These are phyloP conservation scores for Neofusicoccum cordaticola DNA, from an alignment of 2,329 filamentous ascomycete genomes.

Conservation along the genomic window DNA sequence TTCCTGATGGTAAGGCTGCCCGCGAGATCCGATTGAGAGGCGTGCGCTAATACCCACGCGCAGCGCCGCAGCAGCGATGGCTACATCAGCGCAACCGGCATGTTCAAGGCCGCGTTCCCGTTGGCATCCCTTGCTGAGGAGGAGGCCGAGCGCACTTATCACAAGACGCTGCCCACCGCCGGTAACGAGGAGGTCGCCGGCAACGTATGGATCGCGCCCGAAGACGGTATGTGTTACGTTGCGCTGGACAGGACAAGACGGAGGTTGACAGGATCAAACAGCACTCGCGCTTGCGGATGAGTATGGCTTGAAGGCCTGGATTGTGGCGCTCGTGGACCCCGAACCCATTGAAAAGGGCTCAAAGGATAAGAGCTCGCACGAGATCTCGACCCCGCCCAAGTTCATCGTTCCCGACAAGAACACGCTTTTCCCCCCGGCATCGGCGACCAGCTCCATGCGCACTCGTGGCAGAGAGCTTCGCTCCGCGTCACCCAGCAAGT, in stretches of 20 bases:
- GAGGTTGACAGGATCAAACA: slow-evolving; percentile 33
- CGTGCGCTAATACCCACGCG: background rate
- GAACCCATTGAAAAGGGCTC: slow-evolving; percentile 68
- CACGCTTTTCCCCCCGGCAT: slow-evolving; percentile 31
- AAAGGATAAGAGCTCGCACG: slow-evolving; percentile 65
- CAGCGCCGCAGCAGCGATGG: slow-evolving; percentile 79
- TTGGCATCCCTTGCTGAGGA: slow-evolving; percentile 72
- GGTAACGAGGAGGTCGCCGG: slow-evolving; percentile 91
- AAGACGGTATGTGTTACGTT: slow-evolving; percentile 52
- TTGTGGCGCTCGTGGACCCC: slow-evolving; percentile 88
- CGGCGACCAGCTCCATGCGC: slow-evolving; percentile 20
- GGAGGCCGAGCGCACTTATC: slow-evolving; percentile 72
- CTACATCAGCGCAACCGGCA: slow-evolving; percentile 80
- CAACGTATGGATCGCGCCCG: slow-evolving; percentile 91
- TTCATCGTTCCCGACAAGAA: slow-evolving; percentile 59
- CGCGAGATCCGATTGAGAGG: background rate
- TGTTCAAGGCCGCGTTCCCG: slow-evolving; percentile 89
- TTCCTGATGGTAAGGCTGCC: slow-evolving; percentile 72
- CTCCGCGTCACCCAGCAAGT: slow-evolving; percentile 57
- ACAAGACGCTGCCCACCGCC: slow-evolving; percentile 78
- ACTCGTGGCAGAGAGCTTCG: slow-evolving; percentile 55
- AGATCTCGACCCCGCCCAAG: slow-evolving; percentile 76
- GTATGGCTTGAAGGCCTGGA: slow-evolving; percentile 83
- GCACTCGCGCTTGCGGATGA: slow-evolving; percentile 82
- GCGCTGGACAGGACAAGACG: background rate